phyloP scores from a whole-genome alignment of 805 yeast species.

The Metschnikowia anglica region DNA sequence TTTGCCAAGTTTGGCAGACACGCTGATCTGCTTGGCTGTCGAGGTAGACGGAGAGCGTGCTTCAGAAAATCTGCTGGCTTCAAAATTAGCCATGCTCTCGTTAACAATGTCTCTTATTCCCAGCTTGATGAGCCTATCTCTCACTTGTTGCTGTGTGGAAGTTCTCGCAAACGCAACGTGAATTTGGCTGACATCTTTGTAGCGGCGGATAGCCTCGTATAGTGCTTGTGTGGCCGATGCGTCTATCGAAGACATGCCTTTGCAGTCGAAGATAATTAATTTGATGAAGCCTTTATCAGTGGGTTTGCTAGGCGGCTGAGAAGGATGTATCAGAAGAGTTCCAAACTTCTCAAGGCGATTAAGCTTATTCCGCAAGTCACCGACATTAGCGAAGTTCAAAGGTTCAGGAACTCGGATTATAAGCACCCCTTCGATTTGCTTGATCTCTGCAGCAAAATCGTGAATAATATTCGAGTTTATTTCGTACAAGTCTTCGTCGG shows the following conservation, averaged over 20 bases:
- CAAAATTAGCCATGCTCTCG: slow-evolving; percentile 12
- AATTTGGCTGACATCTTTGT: slow-evolving; percentile 50
- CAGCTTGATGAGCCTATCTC: slow-evolving; percentile 50
- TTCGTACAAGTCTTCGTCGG: slow-evolving; percentile 31
- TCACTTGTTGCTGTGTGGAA: slow-evolving; percentile 46
- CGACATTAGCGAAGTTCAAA: slow-evolving; percentile 80
- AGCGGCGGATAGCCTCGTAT: slow-evolving; percentile 55
- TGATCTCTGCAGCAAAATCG: slow-evolving; percentile 30
- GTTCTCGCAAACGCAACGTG: slow-evolving; percentile 62
- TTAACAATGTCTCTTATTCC: slow-evolving; percentile 48
- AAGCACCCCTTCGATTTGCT: slow-evolving; percentile 66
- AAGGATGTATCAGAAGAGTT: slow-evolving; percentile 72
- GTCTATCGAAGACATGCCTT: slow-evolving; percentile 80
- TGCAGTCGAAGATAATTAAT: slow-evolving; percentile 69
- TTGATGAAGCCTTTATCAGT: slow-evolving; percentile 43
- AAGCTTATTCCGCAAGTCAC: slow-evolving; percentile 67
- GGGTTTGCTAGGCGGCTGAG: slow-evolving; percentile 52
- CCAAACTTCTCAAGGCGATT: slow-evolving; percentile 75
- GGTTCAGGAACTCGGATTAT: slow-evolving; percentile 87
- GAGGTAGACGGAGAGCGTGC: background rate
- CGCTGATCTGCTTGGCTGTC: background rate
- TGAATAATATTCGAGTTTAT: background rate
- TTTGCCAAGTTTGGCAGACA: slow-evolving; percentile 22
- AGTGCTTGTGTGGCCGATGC: slow-evolving; percentile 77
- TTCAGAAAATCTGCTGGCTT: background rate